Conservation (phyloP, 1,284 basidiomycete genomes). For the Fomitiporia mediterranea region DNA sequence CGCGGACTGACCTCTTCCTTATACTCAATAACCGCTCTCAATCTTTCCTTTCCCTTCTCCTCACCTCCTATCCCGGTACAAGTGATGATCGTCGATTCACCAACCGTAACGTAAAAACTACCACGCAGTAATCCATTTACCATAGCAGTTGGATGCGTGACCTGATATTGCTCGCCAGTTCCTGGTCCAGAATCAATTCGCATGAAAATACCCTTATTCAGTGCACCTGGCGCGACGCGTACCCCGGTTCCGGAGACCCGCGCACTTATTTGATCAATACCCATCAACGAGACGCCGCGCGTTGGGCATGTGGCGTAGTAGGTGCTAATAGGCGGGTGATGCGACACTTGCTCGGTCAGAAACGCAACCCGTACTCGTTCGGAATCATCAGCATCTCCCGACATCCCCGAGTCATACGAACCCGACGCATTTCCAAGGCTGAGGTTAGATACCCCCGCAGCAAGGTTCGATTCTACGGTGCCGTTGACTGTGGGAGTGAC, state of each 20-base stretch:
- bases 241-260: constrained; percentile 84
- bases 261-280: constrained; percentile 91
- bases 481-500: constrained; percentile 26
- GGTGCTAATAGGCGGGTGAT: constrained; percentile 93
- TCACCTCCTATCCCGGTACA: constrained; percentile 78
- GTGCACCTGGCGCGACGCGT: constrained; percentile 76
- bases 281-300: constrained; percentile 65
- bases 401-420: constrained; percentile 30
- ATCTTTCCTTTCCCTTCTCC: constrained; percentile 53
- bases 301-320: constrained; percentile 79
- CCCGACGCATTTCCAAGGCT: constrained; percentile 41
- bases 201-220: constrained; percentile 88
- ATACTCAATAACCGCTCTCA: constrained; percentile 87
- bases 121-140: constrained; percentile 92
- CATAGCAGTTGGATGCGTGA: constrained; percentile 85
- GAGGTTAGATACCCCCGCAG: constrained; percentile 55
- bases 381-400: constrained; percentile 26
- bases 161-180: constrained; percentile 78
- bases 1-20: constrained; percentile 81
- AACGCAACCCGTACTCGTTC: constrained; percentile 62
- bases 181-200: constrained; percentile 71
- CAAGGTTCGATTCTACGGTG: constrained; percentile 36
- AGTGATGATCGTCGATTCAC: constrained; percentile 79
- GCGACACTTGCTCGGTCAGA: constrained; percentile 85
- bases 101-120: constrained; percentile 85